Percentiles rank a stretch among this genome's conserved stretches.
Evolutionary conservation across 352 stramenopile species (phyloP).

Genomic region (Phytophthora hybrid): DNA sequence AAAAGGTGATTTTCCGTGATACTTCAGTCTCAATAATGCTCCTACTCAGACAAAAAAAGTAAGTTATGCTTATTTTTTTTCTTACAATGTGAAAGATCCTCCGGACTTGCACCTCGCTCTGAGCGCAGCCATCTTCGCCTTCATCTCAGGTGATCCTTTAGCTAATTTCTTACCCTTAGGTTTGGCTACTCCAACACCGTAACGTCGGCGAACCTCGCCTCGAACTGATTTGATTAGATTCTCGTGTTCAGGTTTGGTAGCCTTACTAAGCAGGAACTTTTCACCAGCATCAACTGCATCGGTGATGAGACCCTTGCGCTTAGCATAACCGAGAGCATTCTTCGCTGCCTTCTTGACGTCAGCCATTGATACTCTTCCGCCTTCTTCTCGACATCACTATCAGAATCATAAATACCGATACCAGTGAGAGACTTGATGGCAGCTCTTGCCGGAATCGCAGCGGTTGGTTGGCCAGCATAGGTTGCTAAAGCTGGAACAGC

Average conservation of each 20-base stretch:
- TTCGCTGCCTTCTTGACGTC: background rate
- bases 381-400: background rate
- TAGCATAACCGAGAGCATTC: background rate
- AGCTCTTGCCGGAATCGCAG: background rate
- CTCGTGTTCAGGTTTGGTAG: background rate
- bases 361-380: background rate
- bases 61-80: conserved; percentile 8
- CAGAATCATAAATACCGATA: background rate
- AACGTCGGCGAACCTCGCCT: background rate
- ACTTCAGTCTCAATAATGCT: conserved; percentile 15
- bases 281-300: background rate
- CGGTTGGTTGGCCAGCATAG: background rate
- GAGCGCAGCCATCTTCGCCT: background rate
- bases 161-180: background rate
- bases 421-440: background rate
- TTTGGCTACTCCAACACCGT: background rate
- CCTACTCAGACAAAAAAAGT: conserved; percentile 13
- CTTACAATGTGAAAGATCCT: conserved; percentile 12
- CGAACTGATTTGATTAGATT: background rate
- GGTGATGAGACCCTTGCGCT: background rate
- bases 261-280: background rate
- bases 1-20: conserved; percentile 5
- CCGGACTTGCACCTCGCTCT: background rate
- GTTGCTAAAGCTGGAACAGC: background rate
- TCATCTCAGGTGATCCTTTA: background rate